Evolutionary conservation across 805 yeast species (phyloP), one percentile per base, ranked within the genome.

Genomic region (Yamadazyma kitorensis): DNA sequence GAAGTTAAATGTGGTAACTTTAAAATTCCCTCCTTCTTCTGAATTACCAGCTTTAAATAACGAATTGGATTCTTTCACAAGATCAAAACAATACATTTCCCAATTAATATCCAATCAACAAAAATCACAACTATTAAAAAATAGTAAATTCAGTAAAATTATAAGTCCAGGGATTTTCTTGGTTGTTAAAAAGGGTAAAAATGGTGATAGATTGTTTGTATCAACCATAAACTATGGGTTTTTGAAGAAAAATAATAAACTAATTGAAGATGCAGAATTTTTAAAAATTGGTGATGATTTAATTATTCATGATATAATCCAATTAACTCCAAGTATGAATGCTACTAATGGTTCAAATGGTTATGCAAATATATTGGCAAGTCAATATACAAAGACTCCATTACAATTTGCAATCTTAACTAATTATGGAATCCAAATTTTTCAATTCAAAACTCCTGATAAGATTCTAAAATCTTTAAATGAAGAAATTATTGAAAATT

Each of bases 81-180:
- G 70, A 35, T 55, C 59, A 34, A 62, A 64, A 44, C 71, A 64
- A 33, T 64, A 66, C 31, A 47, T 62, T 14, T 51, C 67, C 6
- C 68, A 61, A 43, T 48, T 66, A 40, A 58, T 64, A 12, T 49
- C 61, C 10, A 58, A 57, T 40, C 73, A 68, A 40, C 71, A 66
- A 39, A 62, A 59, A 38, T 72, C 78, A 68, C 84, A 54, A 57
- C 70, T 87, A 30, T 63, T 81, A 37, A 74, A 72, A 39, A 74
- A 82, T 28, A 70, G 83, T 17, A 64, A 73, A 25, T 65, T 78
- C 8, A 70, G 84, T 17, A 70, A 75, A 20, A 66, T 89, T 9
- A 67, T 86, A 19, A 78, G 94, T 14, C 96, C 96, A 0, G 95
- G 95, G n/a, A 80, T 87, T 3, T 89, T 80, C 49, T 70, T 89